Conservation (phyloP, 192 early-diverging fungal species). For the Irineochytrium annulatum region DNA sequence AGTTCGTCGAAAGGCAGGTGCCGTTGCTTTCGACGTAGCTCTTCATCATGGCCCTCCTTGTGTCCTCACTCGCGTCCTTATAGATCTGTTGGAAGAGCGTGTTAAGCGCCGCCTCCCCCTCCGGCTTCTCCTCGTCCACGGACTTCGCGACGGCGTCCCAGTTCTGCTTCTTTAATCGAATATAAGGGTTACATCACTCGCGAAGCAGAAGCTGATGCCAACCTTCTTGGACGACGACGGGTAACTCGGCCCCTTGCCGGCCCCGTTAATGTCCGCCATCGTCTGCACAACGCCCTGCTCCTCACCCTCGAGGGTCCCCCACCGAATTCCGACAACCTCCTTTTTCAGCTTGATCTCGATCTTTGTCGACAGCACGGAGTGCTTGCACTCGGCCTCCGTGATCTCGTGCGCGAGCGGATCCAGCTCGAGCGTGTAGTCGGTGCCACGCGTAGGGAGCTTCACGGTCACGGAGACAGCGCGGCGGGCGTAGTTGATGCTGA, state of each 20-base stretch:
- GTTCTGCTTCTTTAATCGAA: slow-evolving; percentile 51
- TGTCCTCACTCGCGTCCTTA: slow-evolving; percentile 82
- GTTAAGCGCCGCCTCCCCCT: slow-evolving; percentile 88
- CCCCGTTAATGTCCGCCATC: slow-evolving; percentile 8
- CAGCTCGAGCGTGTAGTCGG: slow-evolving; percentile 86
- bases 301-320: slow-evolving; percentile 78
- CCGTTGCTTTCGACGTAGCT: slow-evolving; percentile 94
- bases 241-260: slow-evolving; percentile 41
- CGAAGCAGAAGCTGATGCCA: neutral
- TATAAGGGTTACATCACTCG: neutral
- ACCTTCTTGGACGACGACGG: slow-evolving; percentile 47
- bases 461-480: slow-evolving; percentile 70
- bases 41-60: slow-evolving; percentile 94
- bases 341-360: slow-evolving; percentile 68
- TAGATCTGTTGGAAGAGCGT: slow-evolving; percentile 91
- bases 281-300: slow-evolving; percentile 37
- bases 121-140: slow-evolving; percentile 74
- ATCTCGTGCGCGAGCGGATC: slow-evolving; percentile 83
- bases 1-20: slow-evolving; percentile 92
- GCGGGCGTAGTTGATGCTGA: slow-evolving; percentile 56
- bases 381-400: slow-evolving; percentile 53
- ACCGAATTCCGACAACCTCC: slow-evolving; percentile 66
- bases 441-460: slow-evolving; percentile 73
- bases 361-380: slow-evolving; percentile 45
- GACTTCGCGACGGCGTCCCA: slow-evolving; percentile 82